These are phyloP conservation scores for Magnusiomyces fungicola DNA, from an alignment of 1,139 yeast species.

Conservation along the genomic window DNA sequence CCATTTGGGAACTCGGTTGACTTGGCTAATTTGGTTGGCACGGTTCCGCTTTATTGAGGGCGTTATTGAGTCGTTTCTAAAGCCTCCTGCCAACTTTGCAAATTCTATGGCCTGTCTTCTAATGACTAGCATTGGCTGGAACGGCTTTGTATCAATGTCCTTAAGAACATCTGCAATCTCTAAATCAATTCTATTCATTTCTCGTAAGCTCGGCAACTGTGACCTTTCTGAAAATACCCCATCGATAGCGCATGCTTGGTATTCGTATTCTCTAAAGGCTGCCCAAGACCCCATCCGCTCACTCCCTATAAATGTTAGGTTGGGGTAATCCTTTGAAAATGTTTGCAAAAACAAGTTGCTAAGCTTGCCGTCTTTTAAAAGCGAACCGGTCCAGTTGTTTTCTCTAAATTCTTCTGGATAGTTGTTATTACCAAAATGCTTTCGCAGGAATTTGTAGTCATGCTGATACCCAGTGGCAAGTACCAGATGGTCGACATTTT, in stretches of 20 bases:
- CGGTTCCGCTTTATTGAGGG: no score
- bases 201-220: neutral
- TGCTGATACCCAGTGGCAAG: slow-evolving; percentile 1
- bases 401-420: no score
- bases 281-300: slow-evolving; percentile 1
- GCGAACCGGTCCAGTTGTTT: neutral
- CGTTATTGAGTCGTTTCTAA: neutral
- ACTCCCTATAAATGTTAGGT: neutral
- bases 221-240: neutral
- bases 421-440: no score
- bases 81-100: slow-evolving; percentile 1
- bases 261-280: neutral
- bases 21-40: no score
- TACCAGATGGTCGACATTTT: neutral
- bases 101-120: slow-evolving; percentile 1
- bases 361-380: neutral
- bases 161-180: neutral
- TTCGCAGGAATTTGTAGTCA: slow-evolving; percentile 1
- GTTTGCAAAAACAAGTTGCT: neutral
- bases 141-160: neutral
- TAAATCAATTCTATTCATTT: neutral
- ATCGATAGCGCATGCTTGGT: slow-evolving; percentile 2
- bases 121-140: slow-evolving; percentile 1
- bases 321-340: neutral
- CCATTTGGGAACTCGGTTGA: slow-evolving; percentile 1